Evolutionary conservation across 805 yeast species (phyloP), one percentile per base, ranked within the genome.

Genomic region (Monosporozyma aerobia): DNA sequence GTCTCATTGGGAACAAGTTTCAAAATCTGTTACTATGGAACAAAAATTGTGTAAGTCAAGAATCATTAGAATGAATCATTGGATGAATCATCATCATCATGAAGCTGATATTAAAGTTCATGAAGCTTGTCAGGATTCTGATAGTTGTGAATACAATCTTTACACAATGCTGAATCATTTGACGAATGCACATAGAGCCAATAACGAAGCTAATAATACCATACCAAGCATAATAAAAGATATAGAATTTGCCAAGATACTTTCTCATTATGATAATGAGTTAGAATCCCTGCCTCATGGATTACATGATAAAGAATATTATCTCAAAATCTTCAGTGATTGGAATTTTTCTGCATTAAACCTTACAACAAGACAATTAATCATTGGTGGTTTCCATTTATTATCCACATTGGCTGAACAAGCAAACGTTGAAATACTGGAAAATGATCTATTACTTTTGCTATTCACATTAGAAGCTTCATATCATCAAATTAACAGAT

Each of bases 401-500:
- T 53, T 68, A 35, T 52, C 52, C 35, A 55, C 56, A 35, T 53
- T 64, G 43, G 54, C 63, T n/a, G 35, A 29, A 2, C 53, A 55
- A 30, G 57, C 64, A 2, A 52, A 55, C n/a, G 19, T 54, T 4
- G 23, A 35, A 8, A 52, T 63, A 10, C 47, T 65, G 13, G 76
- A 74, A 46, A 79, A 80, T 62, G 73, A 75, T 54, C 70, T 89
- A 29, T 68, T 81, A 44, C 75, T 78, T 22, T 76, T 90, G 57
- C 68, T 89, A 23, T 78, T 84, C 57, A 77, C 82, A 58, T 75
- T 87, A 8, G 77, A 96, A 55, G 85, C 86, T 59, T 79, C 88
- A 46, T 94, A 94, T 69, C 83, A 85, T 62, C 80, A 81, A 59
- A 87, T 89, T 10, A 90, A 90, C 66, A 88, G 92, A 16, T 94